phyloP scores from a whole-genome alignment of 2,329 filamentous ascomycete species.

The Hymenoscyphus occultus region DNA sequence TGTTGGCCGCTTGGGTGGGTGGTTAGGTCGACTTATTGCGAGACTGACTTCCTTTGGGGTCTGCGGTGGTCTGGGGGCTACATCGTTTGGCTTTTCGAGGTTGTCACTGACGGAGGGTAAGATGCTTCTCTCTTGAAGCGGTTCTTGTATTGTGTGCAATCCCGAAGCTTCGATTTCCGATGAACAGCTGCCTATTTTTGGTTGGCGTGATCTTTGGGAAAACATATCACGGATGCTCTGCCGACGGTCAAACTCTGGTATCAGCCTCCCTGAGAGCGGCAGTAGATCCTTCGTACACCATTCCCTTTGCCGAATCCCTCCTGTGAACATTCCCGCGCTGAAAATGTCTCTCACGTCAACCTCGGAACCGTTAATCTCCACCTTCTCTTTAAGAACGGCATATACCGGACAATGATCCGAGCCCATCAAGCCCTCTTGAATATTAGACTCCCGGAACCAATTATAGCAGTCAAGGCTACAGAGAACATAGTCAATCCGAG shows the following conservation, averaged over 20 bases:
- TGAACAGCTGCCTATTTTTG: constrained; percentile 18
- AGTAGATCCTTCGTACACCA: constrained; percentile 67
- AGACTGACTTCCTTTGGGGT: background rate
- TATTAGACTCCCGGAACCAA: constrained; percentile 80
- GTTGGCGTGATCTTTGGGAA: constrained; percentile 46
- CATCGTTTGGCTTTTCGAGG: background rate
- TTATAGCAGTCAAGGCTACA: constrained; percentile 74
- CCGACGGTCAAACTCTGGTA: constrained; percentile 83
- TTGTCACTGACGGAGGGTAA: background rate
- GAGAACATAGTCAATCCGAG: constrained; percentile 89
- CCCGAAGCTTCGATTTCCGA: background rate
- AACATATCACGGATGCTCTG: constrained; percentile 95
- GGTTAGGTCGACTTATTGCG: constrained; percentile 11
- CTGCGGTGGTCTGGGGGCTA: background rate
- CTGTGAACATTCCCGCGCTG: constrained; percentile 73
- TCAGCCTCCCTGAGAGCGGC: constrained; percentile 74
- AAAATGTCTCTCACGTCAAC: constrained; percentile 67
- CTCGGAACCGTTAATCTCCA: constrained; percentile 49
- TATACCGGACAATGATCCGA: constrained; percentile 97
- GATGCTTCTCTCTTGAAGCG: background rate
- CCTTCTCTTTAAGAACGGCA: constrained; percentile 64
- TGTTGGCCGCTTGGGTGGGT: constrained; percentile 21
- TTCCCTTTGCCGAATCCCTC: constrained; percentile 62
- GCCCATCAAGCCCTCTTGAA: constrained; percentile 89
- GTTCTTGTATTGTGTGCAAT: background rate